These are phyloP conservation scores for Ormosia semicastrata DNA, from an alignment of 306 rosid species.

Conservation along the genomic window DNA sequence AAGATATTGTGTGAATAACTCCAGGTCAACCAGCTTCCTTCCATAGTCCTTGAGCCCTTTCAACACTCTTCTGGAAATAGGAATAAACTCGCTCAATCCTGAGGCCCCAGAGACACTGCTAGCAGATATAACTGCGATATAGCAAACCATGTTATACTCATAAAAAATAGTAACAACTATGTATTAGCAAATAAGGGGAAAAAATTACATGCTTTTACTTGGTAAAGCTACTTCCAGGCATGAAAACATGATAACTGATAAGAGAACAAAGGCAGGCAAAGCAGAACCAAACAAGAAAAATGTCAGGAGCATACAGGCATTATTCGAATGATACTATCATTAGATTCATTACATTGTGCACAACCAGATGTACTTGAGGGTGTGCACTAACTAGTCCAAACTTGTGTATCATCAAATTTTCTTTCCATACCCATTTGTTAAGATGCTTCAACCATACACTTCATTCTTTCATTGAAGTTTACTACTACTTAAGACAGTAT, in stretches of 20 bases:
- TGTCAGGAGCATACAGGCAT: not conserved
- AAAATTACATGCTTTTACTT: not conserved
- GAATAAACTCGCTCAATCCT: slow-evolving; percentile 53
- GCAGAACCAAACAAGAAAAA: not conserved
- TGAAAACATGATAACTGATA: not conserved
- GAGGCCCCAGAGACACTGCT: slow-evolving; percentile 62
- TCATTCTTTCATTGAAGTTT: not conserved
- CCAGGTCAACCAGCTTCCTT: slow-evolving; percentile 66
- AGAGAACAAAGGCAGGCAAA: not conserved
- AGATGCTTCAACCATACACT: slow-evolving; percentile 2
- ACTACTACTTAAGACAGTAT: slow-evolving; percentile 7
- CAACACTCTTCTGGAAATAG: slow-evolving; percentile 63
- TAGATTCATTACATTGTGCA: not conserved
- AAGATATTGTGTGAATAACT: slow-evolving; percentile 57
- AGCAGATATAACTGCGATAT: slow-evolving; percentile 61
- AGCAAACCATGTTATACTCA: slow-evolving; percentile 27
- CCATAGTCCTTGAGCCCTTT: slow-evolving; percentile 76
- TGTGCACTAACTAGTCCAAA: not conserved
- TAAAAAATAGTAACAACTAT: not conserved
- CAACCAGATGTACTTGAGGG: not conserved
- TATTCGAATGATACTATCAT: not conserved
- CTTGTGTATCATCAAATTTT: slow-evolving; percentile 1
- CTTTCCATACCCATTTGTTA: not conserved
- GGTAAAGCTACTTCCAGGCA: not conserved
- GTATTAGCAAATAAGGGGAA: not conserved